Conservation (phyloP, 2,329 filamentous ascomycete genomes). For the Botrytis fabae region DNA sequence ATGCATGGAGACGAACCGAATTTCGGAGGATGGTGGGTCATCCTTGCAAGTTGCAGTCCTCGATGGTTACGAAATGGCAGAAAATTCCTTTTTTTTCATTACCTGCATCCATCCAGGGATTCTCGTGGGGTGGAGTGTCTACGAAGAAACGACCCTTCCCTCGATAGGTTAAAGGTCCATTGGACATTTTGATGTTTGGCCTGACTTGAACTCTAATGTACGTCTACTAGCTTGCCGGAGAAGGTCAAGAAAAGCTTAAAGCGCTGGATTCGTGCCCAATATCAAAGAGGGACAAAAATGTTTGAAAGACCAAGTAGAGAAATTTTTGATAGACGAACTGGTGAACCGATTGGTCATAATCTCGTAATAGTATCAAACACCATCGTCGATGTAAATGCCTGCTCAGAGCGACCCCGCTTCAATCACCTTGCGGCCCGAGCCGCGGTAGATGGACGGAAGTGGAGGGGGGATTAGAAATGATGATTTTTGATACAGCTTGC, state of each 20-base stretch:
- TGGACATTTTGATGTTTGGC: neutral
- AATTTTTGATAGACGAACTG: no score
- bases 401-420: neutral
- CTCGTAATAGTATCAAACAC: neutral
- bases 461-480: neutral
- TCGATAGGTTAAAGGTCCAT: neutral
- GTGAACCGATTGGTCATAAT: neutral
- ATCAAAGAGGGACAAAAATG: neutral
- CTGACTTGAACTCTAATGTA: neutral
- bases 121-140: conserved; percentile 5
- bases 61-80: neutral
- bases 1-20: conserved; percentile 4
- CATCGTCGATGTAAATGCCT: neutral
- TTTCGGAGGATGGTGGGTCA: conserved; percentile 18
- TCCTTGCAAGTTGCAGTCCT: conserved; percentile 17
- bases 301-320: neutral
- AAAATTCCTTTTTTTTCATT: neutral
- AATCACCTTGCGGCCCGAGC: conserved; percentile 17
- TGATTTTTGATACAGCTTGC: neutral
- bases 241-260: neutral
- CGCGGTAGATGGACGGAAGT: neutral
- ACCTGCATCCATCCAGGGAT: neutral
- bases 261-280: conserved; percentile 5
- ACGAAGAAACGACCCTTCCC: neutral
- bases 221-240: no score